Evolutionary conservation across 345 rosid species (phyloP), one percentile per base, ranked within the genome.

Genomic region (Dovyalis caffra): DNA sequence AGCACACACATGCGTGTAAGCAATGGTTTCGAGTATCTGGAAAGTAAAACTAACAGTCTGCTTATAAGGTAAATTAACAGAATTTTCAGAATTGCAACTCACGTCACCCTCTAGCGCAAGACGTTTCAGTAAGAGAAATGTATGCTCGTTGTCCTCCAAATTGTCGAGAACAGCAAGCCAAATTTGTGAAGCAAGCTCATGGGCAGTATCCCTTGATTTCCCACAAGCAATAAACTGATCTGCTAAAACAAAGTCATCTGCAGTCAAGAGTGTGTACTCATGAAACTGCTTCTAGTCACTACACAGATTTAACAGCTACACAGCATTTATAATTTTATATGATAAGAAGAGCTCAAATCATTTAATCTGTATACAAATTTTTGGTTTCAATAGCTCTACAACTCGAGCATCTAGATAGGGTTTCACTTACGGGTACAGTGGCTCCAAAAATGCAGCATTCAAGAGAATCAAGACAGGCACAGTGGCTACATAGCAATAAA

Each of bases 211-310:
- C 84, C 87, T 86, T 14, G 94, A 85, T 79, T 89, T 88, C 20
- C 94, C 97, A 72, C 91, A 84, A 69, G 93, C 87, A 76, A 94
- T 83, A 80, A 94, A 87, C 75, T 94, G 97, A 87, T 92, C 98
- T 94, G 88, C 67, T 69, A 80, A 66, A 78, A 78, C 73, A 38
- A 73, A 12, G 3, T 37, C 38, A 28, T 74, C 47, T n/a, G n/a
- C n/a, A n/a, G 33, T 1, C 45, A 32, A 74, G 74, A 20, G 4
- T 28, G 37, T 29, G 6, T 0, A 3, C 20, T 37, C 64, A 16
- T 26, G n/a, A 71, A 64, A 66, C 20, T 25, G 45, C 57, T 28
- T 62, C 16, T 37, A 29, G 29, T 31, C 69, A 64, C 69, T 62
- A 28, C 58, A 64, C 37, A 61, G 56, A 45, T 62, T 60, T 8